Base-by-base conservation (phyloP, 495 filamentous ascomycete species). In the Neurospora tetraspora region DNA sequence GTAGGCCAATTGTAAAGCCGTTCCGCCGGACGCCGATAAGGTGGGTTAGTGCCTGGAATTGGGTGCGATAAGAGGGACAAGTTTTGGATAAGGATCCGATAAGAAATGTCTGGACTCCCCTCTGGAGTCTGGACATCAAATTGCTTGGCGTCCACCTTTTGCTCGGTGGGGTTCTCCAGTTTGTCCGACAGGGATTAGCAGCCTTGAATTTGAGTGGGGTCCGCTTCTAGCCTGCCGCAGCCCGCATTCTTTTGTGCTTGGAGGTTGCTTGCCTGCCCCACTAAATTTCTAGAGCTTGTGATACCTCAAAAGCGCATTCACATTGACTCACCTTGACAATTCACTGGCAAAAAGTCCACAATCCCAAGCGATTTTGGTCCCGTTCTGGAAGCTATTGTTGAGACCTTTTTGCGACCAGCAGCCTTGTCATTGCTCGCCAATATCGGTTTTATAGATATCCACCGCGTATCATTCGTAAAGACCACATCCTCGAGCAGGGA, bases 1-100 rank as follows among this genome's bases (percentile, higher is more conserved):
- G 74, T 73, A 76, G 77, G 77, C 76, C 76, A 80, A 79, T 78
- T 76, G 75, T 76, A 75, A 71, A 53, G 71, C 74, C 76, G 76
- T 61, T 74, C 78, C 75, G 75, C 70, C 72, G 53, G 14, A 6
- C 2, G 6, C 27, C 27, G 53, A 61, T 61, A 61, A 61, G 14
- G 20, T 4, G 23, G n/a, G 45, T 12, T 23, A 12, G 45, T 53
- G 45, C 6, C 53, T 65, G 12, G 53, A 36, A 16, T 31, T 27
- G 14, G 53, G 27, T 34, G 14, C 53, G 53, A 65, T 65, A 61
- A 61, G 23, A 14, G 12, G 1, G 6, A 7, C 23, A 27, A 4
- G 5, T 34, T 14, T 18, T 10, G 14, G 27, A 61, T 61, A 61
- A 34, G 53, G 2, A 9, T 16, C 0, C 27, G 53, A 34, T 61